Evolutionary conservation across 768 basidiomycete species (phyloP).

Genomic region (Lentinus brumalis): DNA sequence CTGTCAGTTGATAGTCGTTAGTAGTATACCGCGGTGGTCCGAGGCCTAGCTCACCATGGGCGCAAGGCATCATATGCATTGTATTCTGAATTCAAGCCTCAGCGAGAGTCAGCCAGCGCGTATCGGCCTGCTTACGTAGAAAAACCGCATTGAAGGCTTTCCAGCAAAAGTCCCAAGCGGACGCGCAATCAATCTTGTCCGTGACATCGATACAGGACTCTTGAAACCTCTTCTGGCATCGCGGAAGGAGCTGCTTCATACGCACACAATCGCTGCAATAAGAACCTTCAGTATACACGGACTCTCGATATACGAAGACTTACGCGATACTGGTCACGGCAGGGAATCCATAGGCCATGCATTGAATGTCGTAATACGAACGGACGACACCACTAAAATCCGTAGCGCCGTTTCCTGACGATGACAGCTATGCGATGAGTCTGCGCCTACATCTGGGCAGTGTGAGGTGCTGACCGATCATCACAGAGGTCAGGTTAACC

Average conservation of each 20-base stretch:
- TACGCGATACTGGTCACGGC: constrained; percentile 50
- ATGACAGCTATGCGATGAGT: too few relatives aligned
- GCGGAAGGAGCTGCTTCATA: constrained; percentile 45
- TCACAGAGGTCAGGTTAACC: constrained; percentile 45
- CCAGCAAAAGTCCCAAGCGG: constrained; percentile 41
- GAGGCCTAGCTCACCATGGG: too few relatives aligned
- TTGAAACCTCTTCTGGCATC: constrained; percentile 42
- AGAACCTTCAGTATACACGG: background rate
- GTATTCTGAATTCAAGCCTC: background rate
- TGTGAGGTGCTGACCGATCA: constrained; percentile 40
- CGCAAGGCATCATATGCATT: too few relatives aligned
- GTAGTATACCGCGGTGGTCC: too few relatives aligned
- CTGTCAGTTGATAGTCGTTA: too few relatives aligned
- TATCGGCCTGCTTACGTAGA: background rate
- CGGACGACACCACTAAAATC: background rate
- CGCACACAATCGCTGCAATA: constrained; percentile 30
- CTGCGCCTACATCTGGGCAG: constrained; percentile 22
- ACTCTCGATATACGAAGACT: too few relatives aligned
- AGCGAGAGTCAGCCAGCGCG: background rate
- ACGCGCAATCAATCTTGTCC: constrained; percentile 44
- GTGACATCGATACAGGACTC: constrained; percentile 41
- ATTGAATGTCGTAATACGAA: constrained; percentile 52
- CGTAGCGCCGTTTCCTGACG: constrained; percentile 18
- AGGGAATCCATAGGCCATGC: constrained; percentile 33
- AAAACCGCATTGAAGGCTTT: constrained; percentile 1